phyloP scores from a whole-genome alignment of 2,329 filamentous ascomycete genomes.

The Myrmaecium sp. region DNA sequence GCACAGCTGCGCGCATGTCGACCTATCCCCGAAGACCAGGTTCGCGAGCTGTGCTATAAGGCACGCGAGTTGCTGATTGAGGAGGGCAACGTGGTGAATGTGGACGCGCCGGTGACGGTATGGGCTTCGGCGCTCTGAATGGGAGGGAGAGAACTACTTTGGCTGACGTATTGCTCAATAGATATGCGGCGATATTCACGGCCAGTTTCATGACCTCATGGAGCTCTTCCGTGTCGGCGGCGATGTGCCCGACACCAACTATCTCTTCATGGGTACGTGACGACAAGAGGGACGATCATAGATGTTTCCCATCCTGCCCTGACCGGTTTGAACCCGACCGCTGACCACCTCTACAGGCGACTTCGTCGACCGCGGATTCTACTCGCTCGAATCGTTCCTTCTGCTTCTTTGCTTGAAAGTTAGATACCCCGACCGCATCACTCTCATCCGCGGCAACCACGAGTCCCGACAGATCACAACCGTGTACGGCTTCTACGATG shows the following conservation, averaged over 20 bases:
- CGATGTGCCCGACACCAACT: slow-evolving; percentile 88
- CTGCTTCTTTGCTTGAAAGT: slow-evolving; percentile 93
- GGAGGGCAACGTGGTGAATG: slow-evolving; percentile 91
- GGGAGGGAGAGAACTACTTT: slow-evolving; percentile 7
- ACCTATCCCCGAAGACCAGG: slow-evolving; percentile 87
- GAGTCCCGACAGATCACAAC: slow-evolving; percentile 95
- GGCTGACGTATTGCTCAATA: slow-evolving; percentile 15
- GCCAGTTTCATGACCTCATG: slow-evolving; percentile 94
- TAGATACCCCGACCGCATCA: slow-evolving; percentile 92
- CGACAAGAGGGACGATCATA: too few relatives aligned
- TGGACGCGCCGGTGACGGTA: slow-evolving; percentile 87
- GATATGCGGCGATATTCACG: slow-evolving; percentile 96
- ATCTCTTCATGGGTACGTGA: slow-evolving; percentile 95
- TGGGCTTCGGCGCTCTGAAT: slow-evolving; percentile 8
- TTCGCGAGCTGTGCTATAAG: slow-evolving; percentile 94
- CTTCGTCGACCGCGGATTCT: slow-evolving; percentile 96
- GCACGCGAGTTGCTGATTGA: slow-evolving; percentile 91
- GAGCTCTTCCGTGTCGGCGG: slow-evolving; percentile 88
- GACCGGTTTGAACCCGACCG: background rate
- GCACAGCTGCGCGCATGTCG: slow-evolving; percentile 89
- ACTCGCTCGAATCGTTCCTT: slow-evolving; percentile 91
- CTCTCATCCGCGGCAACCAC: slow-evolving; percentile 85
- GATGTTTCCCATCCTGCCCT: background rate
- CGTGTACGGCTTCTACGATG: slow-evolving; percentile 96
- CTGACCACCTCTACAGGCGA: slow-evolving; percentile 59